Percentiles rank a stretch among this genome's conserved stretches.
phyloP scores from a whole-genome alignment of 305 asterid genomes.

The Fraxinus floribunda region DNA sequence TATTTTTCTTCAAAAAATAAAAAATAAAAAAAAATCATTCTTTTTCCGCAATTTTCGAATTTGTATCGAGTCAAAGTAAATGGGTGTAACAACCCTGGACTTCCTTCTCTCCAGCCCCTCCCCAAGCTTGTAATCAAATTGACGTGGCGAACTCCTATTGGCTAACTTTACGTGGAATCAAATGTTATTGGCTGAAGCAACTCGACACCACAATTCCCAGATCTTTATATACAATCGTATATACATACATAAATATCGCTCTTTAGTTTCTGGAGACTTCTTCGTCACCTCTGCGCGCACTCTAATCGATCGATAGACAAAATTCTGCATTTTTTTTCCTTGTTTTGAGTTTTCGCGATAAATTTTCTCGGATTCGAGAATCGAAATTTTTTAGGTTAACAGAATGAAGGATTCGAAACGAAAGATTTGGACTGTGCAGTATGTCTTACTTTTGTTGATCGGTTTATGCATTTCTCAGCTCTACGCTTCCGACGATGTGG shows the following conservation, averaged over 20 bases:
- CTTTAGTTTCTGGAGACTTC: constrained; percentile 21
- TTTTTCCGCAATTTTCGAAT: neutral
- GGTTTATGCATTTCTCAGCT: constrained; percentile 37
- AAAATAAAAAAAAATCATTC: neutral
- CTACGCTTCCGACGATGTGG: constrained; percentile 34
- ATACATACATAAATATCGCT: neutral
- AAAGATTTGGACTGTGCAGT: constrained; percentile 27
- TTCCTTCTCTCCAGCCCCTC: neutral
- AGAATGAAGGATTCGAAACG: constrained; percentile 27
- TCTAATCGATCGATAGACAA: neutral
- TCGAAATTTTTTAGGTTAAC: neutral
- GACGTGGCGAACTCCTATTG: constrained; percentile 53
- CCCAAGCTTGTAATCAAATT: constrained; percentile 36
- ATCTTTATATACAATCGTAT: constrained; percentile 19
- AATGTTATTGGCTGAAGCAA: constrained; percentile 37
- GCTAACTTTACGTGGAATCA: constrained; percentile 36
- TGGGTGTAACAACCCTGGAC: constrained; percentile 25
- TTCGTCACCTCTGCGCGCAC: neutral
- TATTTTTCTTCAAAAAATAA: neutral
- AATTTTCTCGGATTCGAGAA: neutral
- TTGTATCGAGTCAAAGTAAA: constrained; percentile 19
- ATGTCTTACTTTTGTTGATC: constrained; percentile 22
- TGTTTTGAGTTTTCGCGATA: neutral
- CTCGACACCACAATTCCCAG: constrained; percentile 18
- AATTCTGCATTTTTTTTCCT: neutral